Evolutionary conservation across 1,284 basidiomycete species (phyloP), one percentile per base, ranked within the genome.

Genomic region (Jaminaea rosea): DNA sequence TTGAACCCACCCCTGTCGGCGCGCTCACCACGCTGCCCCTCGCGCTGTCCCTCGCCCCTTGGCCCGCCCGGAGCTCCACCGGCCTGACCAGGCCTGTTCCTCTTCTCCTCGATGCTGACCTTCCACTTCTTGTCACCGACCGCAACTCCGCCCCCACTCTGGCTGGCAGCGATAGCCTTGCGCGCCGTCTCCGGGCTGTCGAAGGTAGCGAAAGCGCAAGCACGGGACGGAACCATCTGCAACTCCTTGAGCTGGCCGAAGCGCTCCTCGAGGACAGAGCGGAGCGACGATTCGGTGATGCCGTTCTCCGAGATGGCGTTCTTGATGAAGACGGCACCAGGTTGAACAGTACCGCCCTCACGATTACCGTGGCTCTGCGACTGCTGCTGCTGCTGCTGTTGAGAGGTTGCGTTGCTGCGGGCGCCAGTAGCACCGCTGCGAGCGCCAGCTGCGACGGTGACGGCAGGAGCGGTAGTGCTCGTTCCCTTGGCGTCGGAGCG

Each of bases 161-260:
- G 89, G 34, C 83, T 86, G 3, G 84, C 81, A 23, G 81, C 77
- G 64, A 97, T 92, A 2, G 93, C 93, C 52, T 84, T 83, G 62
- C 83, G 82, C 13, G 93, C 93, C 24, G 82, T 78, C 3, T 94
- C 90, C 56, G 91, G 76, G 7, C 78, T 78, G 31, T 75, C 76
- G 77, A 93, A 98, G 75, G 97, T 92, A 67, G 92, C 80, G 80
- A 97, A 97, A 1, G 92, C 93, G 72, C 91, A 96, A 0, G 87
- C 88, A 76, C 90, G 93, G 72, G 69, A 72, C 59, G 86, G 85
- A 46, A 94, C 85, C 63, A 96, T 84, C 75, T 96, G 90, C 45
- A 90, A 77, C 46, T 91, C 88, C 75, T 87, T 88, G 70, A 94
- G 80, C 3, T 84, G 80, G 4, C 92, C 92, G 75, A 96, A 96